Evolutionary conservation across 2,329 filamentous ascomycete species (phyloP).

Genomic region (Scopulariopsis brevicaulis): DNA sequence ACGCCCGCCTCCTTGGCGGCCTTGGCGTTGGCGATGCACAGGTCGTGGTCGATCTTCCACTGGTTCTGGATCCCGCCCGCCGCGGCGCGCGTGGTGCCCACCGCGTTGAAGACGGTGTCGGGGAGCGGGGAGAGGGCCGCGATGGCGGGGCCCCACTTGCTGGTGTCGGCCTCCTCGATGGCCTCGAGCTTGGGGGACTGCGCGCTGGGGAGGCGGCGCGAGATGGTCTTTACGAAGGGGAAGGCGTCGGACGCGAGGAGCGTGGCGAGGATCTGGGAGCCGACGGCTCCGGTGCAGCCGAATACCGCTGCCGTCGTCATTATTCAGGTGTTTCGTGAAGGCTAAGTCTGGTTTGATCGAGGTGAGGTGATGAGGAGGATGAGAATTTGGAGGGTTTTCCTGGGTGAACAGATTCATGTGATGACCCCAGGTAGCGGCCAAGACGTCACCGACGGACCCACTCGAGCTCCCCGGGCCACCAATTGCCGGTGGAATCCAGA

Average conservation of each 20-base stretch:
- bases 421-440: no score
- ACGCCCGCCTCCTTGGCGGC: slow-evolving; percentile 63
- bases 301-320: slow-evolving; percentile 43
- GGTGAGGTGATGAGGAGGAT: no score
- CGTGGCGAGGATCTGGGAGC: slow-evolving; percentile 61
- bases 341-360: no score
- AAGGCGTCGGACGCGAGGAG: slow-evolving; percentile 44
- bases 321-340: slow-evolving; percentile 14
- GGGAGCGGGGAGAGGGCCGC: slow-evolving; percentile 42
- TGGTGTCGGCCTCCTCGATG: slow-evolving; percentile 19
- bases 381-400: no score
- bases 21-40: slow-evolving; percentile 69
- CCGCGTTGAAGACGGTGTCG: slow-evolving; percentile 58
- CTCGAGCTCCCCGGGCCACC: no score
- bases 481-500: no score
- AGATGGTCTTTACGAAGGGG: slow-evolving; percentile 49
- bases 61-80: slow-evolving; percentile 72
- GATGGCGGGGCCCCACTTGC: slow-evolving; percentile 59
- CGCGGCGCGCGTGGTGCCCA: slow-evolving; percentile 67
- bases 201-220: slow-evolving; percentile 50
- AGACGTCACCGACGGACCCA: no score
- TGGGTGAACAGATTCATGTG: no score
- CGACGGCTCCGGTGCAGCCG: slow-evolving; percentile 58
- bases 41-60: slow-evolving; percentile 78
- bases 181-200: slow-evolving; percentile 46